Percentiles rank a stretch among this genome's conserved stretches.
Conservation (phyloP, 495 filamentous ascomycete species). For the Trichoderma erinaceum region DNA sequence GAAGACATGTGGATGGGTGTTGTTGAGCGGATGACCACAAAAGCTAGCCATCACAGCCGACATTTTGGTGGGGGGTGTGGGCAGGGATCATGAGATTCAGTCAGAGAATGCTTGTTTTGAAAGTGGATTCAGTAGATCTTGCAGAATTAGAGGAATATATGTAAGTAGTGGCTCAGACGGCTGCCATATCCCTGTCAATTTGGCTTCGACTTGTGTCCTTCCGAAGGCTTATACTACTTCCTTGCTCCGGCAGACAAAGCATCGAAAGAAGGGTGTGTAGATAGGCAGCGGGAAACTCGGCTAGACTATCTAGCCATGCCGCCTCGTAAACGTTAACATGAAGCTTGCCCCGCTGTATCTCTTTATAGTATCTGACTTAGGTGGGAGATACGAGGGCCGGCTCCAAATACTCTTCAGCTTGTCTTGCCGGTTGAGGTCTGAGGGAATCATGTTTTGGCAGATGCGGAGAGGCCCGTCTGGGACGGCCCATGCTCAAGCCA, state of each 20-base stretch:
- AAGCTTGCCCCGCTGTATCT: not conserved
- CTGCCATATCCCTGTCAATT: not conserved
- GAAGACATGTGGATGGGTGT: conserved; percentile 1
- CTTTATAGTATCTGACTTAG: not conserved
- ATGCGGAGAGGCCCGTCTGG: conserved; percentile 9
- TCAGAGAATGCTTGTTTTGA: not conserved
- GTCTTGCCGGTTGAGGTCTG: not conserved
- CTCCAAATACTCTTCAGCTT: not conserved
- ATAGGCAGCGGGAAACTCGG: not conserved
- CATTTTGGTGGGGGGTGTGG: conserved; percentile 4
- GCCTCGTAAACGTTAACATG: not conserved
- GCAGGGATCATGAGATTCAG: conserved; percentile 13
- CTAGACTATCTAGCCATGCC: not conserved
- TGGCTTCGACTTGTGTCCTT: not conserved
- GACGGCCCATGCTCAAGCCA: conserved; percentile 2
- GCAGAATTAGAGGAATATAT: conserved; percentile 1
- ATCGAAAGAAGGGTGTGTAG: not conserved
- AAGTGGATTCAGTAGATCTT: conserved; percentile 3
- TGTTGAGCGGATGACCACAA: conserved; percentile 10
- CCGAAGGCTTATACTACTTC: not conserved
- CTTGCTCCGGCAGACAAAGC: not conserved
- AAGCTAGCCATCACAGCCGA: conserved; percentile 9
- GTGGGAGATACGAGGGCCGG: not conserved
- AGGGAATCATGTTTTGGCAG: not conserved
- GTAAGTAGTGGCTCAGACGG: not conserved